Evolutionary conservation across 345 rosid species (phyloP), one percentile per base, ranked within the genome.

Genomic region (Excoecaria agallocha): DNA sequence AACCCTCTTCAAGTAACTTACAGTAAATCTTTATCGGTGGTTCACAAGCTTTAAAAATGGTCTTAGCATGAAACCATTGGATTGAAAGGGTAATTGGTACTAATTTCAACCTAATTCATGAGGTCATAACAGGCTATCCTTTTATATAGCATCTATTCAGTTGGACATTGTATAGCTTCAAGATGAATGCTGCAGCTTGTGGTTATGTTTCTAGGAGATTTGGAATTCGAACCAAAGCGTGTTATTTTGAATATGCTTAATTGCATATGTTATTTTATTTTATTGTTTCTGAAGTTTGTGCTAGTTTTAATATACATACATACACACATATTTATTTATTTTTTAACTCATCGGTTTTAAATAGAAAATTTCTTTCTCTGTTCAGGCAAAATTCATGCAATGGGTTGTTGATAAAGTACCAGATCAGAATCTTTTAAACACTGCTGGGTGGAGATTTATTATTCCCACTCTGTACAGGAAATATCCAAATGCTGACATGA

Each of bases 361-460:
- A 66, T 69, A 24, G 63, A 67, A 43, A 38, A 70, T 68, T 52
- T 45, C 35, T 82, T 81, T 54, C 22, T 76, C 62, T 85, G 69
- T 70, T 74, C 88, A 92, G 98, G 97, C 99, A 68, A 87, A 89
- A 46, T 94, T 89, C 81, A 86, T 92, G 97, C 89, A 86, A 78
- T 95, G 97, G 97, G 77, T 86, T 61, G 97, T 95, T 82, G 96
- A 95, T 80, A 85, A 89, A 84, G 66, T 92, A 72, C 99, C 98
- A 13, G 97, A 88, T 54, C 95, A 92, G 82, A 79, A 92, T 77
- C 92, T 95, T 68, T 77, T 95, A 56, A 95, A 95, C 85, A 95
- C 98, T 30, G 98, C 97, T 55, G 90, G 83, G 80, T 95, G 95
- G 94, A 89, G 91, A 82, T 91, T 89, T 81, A 84, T 95, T 70